Base-by-base conservation (phyloP, 768 basidiomycete species). In the Scleroderma citrinum region DNA sequence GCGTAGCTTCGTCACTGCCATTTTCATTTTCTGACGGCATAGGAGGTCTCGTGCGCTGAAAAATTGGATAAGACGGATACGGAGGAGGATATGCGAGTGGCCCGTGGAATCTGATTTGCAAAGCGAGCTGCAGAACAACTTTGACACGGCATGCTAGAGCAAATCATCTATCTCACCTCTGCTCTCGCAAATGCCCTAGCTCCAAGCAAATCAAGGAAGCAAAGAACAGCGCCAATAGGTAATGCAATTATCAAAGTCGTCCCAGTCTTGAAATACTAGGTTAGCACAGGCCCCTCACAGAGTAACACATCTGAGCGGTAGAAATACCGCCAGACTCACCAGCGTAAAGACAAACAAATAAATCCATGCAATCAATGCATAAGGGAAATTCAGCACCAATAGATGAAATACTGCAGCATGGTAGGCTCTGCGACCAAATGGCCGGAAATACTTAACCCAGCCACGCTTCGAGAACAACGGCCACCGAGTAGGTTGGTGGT, bases 291-390 rank as follows among this genome's bases (percentile, higher is more conserved):
- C 13, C 54, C 48, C 47, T 35, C 36, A 55, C 50, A 44, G 30
- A 21, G 50, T 51, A 49, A 48, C 44, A 41, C n/a, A 8, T 12
- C 34, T 16, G 14, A 6, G 19, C 7, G n/a, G n/a, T n/a, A n/a
- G n/a, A n/a, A n/a, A n/a, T n/a, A n/a, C n/a, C n/a, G n/a, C n/a
- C n/a, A 8, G 17, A 44, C n/a, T 56, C 57, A 89, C 88, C 65
- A 92, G 67, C 0, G 88, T 91, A 58, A 90, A 85, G 11, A 87
- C 80, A 56, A 91, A 88, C 14, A 87, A 70, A 60, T 80, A 90
- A 10, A 88, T 60, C 82, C 84, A 90, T n/a, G 85, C 83, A n/a
- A 71, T 60, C 50, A 91, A 66, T 14, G 85, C 85, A 57, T 78
- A 90, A 0, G 87, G 87, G 58, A 92, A 87, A 65, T 92, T 91